Conservation (phyloP, 2,329 filamentous ascomycete species). For the Ploettnerulaceae sp. region DNA sequence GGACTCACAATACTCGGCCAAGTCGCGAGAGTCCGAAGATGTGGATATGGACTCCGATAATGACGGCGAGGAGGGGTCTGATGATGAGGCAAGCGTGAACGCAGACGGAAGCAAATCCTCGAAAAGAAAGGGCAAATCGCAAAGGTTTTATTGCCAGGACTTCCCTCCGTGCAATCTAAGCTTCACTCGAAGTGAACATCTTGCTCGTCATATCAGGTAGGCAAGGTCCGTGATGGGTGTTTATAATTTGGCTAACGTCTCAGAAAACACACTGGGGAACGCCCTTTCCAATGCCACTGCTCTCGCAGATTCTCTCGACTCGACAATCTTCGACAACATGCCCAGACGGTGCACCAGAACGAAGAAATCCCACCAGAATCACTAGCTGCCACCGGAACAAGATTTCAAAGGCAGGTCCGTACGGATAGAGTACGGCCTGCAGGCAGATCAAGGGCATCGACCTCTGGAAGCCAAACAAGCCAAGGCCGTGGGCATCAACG, state of each 20-base stretch:
- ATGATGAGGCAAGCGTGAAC: conserved; percentile 58
- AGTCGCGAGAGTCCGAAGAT: conserved; percentile 61
- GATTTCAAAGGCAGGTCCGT: conserved; percentile 87
- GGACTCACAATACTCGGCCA: conserved; percentile 56
- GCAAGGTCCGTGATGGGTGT: conserved; percentile 28
- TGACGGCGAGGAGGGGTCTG: conserved; percentile 50
- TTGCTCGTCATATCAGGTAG: conserved; percentile 89
- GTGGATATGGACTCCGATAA: conserved; percentile 63
- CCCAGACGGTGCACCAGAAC: conserved; percentile 95
- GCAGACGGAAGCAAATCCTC: conserved; percentile 59
- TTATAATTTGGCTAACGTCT: conserved; percentile 24
- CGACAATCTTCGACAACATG: conserved; percentile 93
- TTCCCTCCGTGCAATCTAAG: conserved; percentile 91
- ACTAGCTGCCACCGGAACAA: conserved; percentile 82
- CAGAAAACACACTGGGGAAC: conserved; percentile 95
- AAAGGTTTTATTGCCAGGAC: conserved; percentile 93
- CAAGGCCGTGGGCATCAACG: conserved; percentile 73
- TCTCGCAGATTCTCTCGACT: conserved; percentile 86
- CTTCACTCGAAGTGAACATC: conserved; percentile 92
- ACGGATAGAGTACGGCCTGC: conserved; percentile 78
- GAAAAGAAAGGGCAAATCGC: conserved; percentile 92
- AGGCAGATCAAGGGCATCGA: conserved; percentile 71
- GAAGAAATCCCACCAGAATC: conserved; percentile 95
- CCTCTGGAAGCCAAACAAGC: conserved; percentile 65
- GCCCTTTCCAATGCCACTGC: conserved; percentile 95